Conservation (phyloP, 2,329 filamentous ascomycete genomes). For the Nannizziopsis arthrosporioides region DNA sequence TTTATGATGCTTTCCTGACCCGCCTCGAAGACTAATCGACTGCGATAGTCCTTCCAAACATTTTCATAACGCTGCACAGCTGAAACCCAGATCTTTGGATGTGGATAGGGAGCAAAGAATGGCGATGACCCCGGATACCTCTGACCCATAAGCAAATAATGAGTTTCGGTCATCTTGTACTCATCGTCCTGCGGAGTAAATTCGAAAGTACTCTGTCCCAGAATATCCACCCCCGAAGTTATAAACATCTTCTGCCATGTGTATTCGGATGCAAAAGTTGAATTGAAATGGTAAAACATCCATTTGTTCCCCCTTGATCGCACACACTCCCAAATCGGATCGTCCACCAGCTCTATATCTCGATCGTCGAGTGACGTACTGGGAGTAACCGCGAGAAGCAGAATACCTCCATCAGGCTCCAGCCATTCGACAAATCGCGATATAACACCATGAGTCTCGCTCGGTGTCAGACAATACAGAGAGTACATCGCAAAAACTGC, state of each 20-base stretch:
- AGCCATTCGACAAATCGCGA: constrained; percentile 15
- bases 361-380: constrained; percentile 2
- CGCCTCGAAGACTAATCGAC: constrained; percentile 2
- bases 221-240: not conserved
- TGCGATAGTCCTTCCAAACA: constrained; percentile 1
- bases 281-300: constrained; percentile 11
- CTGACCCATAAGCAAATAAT: not conserved
- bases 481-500: constrained; percentile 15
- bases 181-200: constrained; percentile 6
- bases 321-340: constrained; percentile 14
- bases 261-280: constrained; percentile 9
- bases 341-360: constrained; percentile 2
- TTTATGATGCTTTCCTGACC: not conserved
- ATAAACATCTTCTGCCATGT: constrained; percentile 4
- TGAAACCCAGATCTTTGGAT: not conserved
- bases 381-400: constrained; percentile 12
- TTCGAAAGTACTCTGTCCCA: not conserved
- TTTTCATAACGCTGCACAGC: not conserved
- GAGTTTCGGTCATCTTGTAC: not conserved
- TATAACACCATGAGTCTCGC: constrained; percentile 11
- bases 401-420: constrained; percentile 8
- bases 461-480: constrained; percentile 13
- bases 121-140: not conserved
- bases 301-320: constrained; percentile 8
- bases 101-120: constrained; percentile 5